Evolutionary conservation across 2,329 filamentous ascomycete species (phyloP), one percentile per base, ranked within the genome.

Genomic region (Arachnomyces sp.): DNA sequence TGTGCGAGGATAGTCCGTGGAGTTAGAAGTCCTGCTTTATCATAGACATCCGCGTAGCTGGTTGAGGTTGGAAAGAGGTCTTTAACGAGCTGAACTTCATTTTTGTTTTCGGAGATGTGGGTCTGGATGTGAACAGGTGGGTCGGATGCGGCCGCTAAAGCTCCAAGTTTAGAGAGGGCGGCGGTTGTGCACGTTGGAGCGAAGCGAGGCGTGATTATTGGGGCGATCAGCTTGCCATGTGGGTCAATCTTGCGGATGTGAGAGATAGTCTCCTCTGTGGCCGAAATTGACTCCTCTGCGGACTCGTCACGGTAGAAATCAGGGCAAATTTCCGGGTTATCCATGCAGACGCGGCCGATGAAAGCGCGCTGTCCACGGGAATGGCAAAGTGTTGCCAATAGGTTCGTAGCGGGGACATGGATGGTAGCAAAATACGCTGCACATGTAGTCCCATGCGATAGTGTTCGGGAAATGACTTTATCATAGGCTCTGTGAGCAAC

Each of bases 291-390:
- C 16, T 72, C 67, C 2, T 75, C 74, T 0, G 79, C 63, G 12
- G 75, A 79, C 42, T 75, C 75, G 59, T 98, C 92, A 15, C 80
- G 74, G 66, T 96, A 96, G 67, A 82, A 85, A 1, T 75, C 73
- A 0, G 89, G 89, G 29, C 79, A 82, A 3, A 84, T 63, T 1
- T 66, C 60, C 0, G 62, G 60, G 21, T 75, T 74, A 60, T 96
- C 87, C 92, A 98, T 96, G 69, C 89, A 95, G n/a, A 93, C 86
- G 31, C 92, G 75, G 25, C 92, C 92, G 31, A 98, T 77, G 49
- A 96, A 85, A 5, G 92, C 92, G 39, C 92, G 75, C 65, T 98
- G 92, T 33, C 92, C 92, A 17, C 77, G 68, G 0, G 67, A 59
- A n/a, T 86, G 72, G 55, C 90, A 95, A 13, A 95, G 76, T 48